phyloP scores from a whole-genome alignment of 139 green algal species.

The Chlorella sorokiniana region DNA sequence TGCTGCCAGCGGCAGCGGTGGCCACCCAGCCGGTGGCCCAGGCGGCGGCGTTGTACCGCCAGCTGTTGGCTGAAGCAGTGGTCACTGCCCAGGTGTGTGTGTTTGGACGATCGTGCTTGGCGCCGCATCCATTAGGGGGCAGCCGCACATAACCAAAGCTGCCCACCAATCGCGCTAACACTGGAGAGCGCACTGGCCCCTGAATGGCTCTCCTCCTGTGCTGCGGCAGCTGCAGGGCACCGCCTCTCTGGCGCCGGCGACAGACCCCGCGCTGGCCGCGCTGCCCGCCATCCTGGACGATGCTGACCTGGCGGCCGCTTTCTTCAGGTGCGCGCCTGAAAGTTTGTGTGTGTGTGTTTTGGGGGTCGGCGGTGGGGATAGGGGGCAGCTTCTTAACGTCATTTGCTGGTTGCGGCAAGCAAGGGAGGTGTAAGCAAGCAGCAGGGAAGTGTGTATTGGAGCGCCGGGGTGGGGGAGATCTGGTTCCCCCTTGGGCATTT shows the following conservation, averaged over 20 bases:
- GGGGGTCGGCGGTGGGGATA: too few relatives aligned
- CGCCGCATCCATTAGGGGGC: too few relatives aligned
- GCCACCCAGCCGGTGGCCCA: not conserved
- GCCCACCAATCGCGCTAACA: too few relatives aligned
- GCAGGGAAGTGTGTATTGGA: too few relatives aligned
- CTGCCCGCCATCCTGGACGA: conserved; percentile 18
- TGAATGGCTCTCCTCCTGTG: not conserved
- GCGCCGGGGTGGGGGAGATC: too few relatives aligned
- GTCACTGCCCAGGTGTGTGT: not conserved
- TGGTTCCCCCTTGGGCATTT: too few relatives aligned
- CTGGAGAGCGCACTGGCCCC: too few relatives aligned
- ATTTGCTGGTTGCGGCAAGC: too few relatives aligned
- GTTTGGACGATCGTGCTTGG: not conserved
- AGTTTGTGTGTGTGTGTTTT: too few relatives aligned
- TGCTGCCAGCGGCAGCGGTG: conserved; percentile 3
- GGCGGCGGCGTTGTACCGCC: conserved; percentile 1
- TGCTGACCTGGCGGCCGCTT: conserved; percentile 11
- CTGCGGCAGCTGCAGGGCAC: not conserved
- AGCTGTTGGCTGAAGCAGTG: conserved; percentile 14
- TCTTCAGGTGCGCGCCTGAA: conserved; percentile 14
- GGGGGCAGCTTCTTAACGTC: too few relatives aligned
- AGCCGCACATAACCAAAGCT: too few relatives aligned
- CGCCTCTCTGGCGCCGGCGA: not conserved
- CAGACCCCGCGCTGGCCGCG: conserved; percentile 4
- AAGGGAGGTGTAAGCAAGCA: too few relatives aligned